Conservation (phyloP, 192 early-diverging fungal species). For the Entrophospora sp. region DNA sequence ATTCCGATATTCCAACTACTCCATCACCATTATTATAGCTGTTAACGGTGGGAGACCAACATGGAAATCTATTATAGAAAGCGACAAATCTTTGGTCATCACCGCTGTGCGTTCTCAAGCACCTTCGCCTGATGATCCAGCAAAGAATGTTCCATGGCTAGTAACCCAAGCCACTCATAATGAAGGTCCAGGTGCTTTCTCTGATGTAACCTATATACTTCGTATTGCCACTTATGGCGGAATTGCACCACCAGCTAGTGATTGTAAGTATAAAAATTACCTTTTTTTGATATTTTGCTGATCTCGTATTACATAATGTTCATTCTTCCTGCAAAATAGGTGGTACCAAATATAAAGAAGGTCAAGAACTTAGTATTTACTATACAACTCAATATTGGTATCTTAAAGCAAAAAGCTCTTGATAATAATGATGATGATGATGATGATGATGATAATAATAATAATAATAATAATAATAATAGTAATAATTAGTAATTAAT, state of each 20-base stretch:
- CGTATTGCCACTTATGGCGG: not conserved
- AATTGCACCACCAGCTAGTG: not conserved
- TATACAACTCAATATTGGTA: too few relatives aligned
- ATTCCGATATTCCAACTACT: not conserved
- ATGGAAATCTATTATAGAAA: not conserved
- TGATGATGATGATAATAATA: too few relatives aligned
- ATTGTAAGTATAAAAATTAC: too few relatives aligned
- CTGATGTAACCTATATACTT: not conserved
- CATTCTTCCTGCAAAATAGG: too few relatives aligned
- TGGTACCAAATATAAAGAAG: too few relatives aligned
- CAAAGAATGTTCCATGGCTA: not conserved
- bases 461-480: too few relatives aligned
- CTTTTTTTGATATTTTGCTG: too few relatives aligned
- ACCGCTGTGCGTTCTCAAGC: not conserved
- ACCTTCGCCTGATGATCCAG: not conserved
- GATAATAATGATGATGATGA: too few relatives aligned
- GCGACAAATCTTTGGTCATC: not conserved
- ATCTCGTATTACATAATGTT: too few relatives aligned
- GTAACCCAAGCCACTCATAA: not conserved
- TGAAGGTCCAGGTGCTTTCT: not conserved
- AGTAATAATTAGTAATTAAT: too few relatives aligned
- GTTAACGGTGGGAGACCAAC: not conserved
- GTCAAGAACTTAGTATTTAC: too few relatives aligned
- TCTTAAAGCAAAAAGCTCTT: too few relatives aligned
- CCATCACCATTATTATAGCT: not conserved